Evolutionary conservation across 768 basidiomycete species (phyloP), one percentile per base, ranked within the genome.

Genomic region (Auricularia sp.): DNA sequence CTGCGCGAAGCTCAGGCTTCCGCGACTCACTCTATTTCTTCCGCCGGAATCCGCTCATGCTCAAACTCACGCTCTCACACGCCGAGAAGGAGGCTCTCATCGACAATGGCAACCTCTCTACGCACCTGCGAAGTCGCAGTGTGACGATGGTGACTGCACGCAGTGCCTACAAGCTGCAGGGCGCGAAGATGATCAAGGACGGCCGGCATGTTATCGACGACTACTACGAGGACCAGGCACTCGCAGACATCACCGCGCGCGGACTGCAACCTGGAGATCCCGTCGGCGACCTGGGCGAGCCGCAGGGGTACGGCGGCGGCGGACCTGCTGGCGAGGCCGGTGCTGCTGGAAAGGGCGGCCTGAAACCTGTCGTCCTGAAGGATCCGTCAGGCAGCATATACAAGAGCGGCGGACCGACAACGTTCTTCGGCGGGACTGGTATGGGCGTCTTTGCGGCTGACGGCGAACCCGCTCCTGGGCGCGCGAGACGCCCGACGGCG

Each of bases 21-120:
- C 85, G 94, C 61, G 97, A 98, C 75, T 98, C 97, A 8, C 79
- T 98, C n/a, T 97, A 98, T 76, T 98, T 98, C 76, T 95, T 98
- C 77, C 89, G 97, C 2, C 84, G 94, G 5, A 97, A 96, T 68
- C 85, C 86, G 0, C 85, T 93, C 35, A 89, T 96, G 16, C 81
- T 94, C 79, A 98, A 98, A 75, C 82, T 97, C 66, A 89, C 88
- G 68, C 92, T 93, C 37, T 90, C 88, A 0, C 89, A 93, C 65
- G 81, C 84, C 18, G 97, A 98, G 76, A 97, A 98, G 73, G 93
- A 98, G 69, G 85, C 87, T 67, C 86, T 98, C 70, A 97, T 99
- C 70, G 83, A 86, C 51, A 85, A 85, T 61, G 94, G 94, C 2
- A 90, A 93, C 72, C 85, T 99, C 0, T 90, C 92, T 56, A 86